Conservation (phyloP, 768 basidiomycete genomes). For the Hygrophoropsis aurantiaca region DNA sequence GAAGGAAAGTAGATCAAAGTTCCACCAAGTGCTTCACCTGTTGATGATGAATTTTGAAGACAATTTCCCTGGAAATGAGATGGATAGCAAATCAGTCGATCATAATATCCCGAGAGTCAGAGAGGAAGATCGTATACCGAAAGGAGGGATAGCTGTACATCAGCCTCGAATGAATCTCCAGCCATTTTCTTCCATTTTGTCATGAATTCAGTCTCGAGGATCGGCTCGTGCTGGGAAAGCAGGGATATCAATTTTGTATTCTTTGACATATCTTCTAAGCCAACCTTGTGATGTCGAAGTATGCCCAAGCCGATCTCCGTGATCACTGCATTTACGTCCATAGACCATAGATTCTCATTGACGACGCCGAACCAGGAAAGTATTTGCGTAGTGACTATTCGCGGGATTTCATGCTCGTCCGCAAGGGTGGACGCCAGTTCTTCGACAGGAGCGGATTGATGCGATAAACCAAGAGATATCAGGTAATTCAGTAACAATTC, state of each 20-base stretch:
- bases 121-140: slow-evolving; percentile 45
- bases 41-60: slow-evolving; percentile 43
- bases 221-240: slow-evolving; percentile 52
- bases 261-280: background rate
- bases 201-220: slow-evolving; percentile 56
- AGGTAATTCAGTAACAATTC: slow-evolving; percentile 74
- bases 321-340: slow-evolving; percentile 62
- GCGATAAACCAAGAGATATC: slow-evolving; percentile 57
- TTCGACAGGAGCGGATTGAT: slow-evolving; percentile 54
- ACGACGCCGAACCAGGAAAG: slow-evolving; percentile 82
- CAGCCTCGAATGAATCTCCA: slow-evolving; percentile 72
- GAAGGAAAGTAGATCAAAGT: slow-evolving; percentile 74
- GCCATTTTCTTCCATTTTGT: slow-evolving; percentile 69
- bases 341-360: slow-evolving; percentile 56
- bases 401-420: slow-evolving; percentile 70
- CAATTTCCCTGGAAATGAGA: slow-evolving; percentile 72
- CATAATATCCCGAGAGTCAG: slow-evolving; percentile 1
- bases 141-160: slow-evolving; percentile 66
- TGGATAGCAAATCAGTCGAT: background rate
- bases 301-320: slow-evolving; percentile 78
- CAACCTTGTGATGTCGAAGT: slow-evolving; percentile 60
- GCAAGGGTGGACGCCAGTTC: slow-evolving; percentile 60
- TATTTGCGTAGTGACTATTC: slow-evolving; percentile 62
- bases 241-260: background rate
- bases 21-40: slow-evolving; percentile 27